These are phyloP conservation scores for Cutaneotrichosporon cutaneum DNA, from an alignment of 1,284 basidiomycete species.

Conservation along the genomic window DNA sequence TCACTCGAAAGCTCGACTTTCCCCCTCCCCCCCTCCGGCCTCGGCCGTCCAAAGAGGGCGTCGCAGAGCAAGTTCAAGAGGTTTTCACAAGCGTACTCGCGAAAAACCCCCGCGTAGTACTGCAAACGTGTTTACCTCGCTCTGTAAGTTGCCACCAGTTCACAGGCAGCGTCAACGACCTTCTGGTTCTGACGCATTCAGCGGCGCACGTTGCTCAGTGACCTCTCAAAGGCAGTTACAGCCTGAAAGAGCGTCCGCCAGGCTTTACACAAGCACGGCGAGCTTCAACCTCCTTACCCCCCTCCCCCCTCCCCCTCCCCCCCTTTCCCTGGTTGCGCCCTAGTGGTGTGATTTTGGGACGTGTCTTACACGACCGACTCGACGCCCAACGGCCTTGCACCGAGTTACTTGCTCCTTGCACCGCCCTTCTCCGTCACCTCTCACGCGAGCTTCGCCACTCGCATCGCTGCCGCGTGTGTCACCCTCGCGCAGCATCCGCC, in stretches of 20 bases:
- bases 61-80: constrained; percentile 5
- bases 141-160: constrained; percentile 4
- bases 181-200: constrained; percentile 3
- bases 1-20: constrained; percentile 7
- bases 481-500: not conserved
- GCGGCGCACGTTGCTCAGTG: constrained; percentile 9
- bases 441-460: not conserved
- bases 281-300: constrained; percentile 1
- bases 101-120: not conserved
- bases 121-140: constrained; percentile 8
- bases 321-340: not conserved
- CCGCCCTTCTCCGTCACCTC: not conserved
- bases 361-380: not conserved
- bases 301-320: not conserved
- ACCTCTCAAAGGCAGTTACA: constrained; percentile 2
- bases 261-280: not conserved
- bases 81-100: constrained; percentile 3
- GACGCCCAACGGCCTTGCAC: not conserved
- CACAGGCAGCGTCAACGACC: not conserved
- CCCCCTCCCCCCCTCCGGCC: not conserved
- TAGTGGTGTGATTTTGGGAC: not conserved
- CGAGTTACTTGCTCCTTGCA: not conserved
- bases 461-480: not conserved
- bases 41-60: constrained; percentile 4
- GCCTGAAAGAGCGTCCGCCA: not conserved